Evolutionary conservation across 2,329 filamentous ascomycete species (phyloP).

Genomic region (Thielaviopsis punctulata): DNA sequence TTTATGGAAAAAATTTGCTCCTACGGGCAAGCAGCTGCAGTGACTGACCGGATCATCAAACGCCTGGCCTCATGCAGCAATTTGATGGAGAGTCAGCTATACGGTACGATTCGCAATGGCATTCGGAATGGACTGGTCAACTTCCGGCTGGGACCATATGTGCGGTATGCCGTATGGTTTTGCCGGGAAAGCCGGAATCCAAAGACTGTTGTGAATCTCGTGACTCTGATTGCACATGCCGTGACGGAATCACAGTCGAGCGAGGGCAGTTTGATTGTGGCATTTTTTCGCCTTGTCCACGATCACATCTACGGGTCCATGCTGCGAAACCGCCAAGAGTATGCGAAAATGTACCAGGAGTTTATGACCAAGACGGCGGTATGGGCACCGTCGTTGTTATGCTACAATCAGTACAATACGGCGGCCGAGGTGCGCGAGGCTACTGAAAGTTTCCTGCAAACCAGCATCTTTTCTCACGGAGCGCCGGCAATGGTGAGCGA

Average conservation of each 20-base stretch:
- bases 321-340: neutral
- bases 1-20: constrained; percentile 49
- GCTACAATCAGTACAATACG: constrained; percentile 18
- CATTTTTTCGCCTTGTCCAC: constrained; percentile 22
- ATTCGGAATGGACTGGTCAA: constrained; percentile 33
- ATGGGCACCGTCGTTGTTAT: constrained; percentile 36
- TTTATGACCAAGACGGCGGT: constrained; percentile 17
- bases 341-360: neutral
- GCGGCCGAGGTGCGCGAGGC: constrained; percentile 21
- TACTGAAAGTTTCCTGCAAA: constrained; percentile 27
- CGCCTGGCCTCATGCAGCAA: constrained; percentile 36
- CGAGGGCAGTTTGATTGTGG: constrained; percentile 32
- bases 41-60: constrained; percentile 38
- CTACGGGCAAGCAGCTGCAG: constrained; percentile 37
- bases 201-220: constrained; percentile 22
- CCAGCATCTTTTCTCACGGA: constrained; percentile 25
- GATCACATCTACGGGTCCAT: neutral
- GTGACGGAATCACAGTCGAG: constrained; percentile 27
- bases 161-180: constrained; percentile 40
- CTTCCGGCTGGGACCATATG: constrained; percentile 33
- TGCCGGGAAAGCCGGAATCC: constrained; percentile 25
- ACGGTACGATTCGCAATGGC: constrained; percentile 33
- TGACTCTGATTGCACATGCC: constrained; percentile 27
- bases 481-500: constrained; percentile 17
- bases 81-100: constrained; percentile 33